Percentiles rank a stretch among this genome's conserved stretches.
Evolutionary conservation across 495 filamentous ascomycete genomes (phyloP).

Genomic region (Viridothelium virens): DNA sequence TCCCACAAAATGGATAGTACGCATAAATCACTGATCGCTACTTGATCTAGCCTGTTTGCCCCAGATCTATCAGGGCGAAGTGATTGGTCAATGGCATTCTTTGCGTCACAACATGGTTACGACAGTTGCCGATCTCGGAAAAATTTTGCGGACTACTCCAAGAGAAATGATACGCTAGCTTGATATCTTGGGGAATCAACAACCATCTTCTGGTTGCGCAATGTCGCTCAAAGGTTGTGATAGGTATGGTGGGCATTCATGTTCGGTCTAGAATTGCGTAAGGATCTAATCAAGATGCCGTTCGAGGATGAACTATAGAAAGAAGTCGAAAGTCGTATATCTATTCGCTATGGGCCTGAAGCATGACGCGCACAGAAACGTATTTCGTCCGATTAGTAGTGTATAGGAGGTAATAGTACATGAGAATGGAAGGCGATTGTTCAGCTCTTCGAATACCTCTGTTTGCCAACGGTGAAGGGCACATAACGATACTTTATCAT

Average conservation of each 20-base stretch:
- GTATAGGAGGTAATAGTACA: background rate
- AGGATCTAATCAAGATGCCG: too few species aligned
- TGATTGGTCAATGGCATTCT: background rate
- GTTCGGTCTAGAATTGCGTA: too few species aligned
- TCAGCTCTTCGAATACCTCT: constrained; percentile 4
- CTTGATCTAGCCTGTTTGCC: background rate
- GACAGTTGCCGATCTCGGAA: background rate
- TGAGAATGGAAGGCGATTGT: background rate
- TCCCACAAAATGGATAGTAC: background rate
- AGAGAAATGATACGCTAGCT: background rate
- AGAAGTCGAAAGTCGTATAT: too few species aligned
- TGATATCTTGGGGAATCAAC: background rate
- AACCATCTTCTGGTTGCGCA: background rate
- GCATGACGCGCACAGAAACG: background rate
- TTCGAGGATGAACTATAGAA: too few species aligned
- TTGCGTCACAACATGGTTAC: background rate
- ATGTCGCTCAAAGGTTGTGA: background rate
- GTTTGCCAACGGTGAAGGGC: constrained; percentile 7
- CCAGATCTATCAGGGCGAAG: background rate
- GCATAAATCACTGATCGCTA: background rate
- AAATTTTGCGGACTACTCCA: background rate
- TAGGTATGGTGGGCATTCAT: background rate
- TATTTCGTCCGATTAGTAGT: background rate
- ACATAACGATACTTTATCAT: constrained; percentile 97
- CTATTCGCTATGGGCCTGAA: too few species aligned